These are phyloP conservation scores for Polysphondylium violaceum DNA, from an alignment of 78 protist species.

Conservation along the genomic window DNA sequence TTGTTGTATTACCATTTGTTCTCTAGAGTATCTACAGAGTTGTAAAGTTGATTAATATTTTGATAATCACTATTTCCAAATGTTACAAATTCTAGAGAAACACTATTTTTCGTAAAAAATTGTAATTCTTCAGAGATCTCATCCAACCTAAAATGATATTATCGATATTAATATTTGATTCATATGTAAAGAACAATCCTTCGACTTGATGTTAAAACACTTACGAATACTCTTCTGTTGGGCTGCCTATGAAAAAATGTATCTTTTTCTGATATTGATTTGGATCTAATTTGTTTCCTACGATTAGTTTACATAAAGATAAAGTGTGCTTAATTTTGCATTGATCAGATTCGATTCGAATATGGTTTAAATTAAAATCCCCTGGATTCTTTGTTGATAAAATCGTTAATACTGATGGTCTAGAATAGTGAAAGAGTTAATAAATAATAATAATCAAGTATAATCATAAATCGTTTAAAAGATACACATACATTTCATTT, in stretches of 20 bases:
- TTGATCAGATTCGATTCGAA: not conserved
- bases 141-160: not conserved
- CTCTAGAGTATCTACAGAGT: not conserved
- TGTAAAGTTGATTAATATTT: not conserved
- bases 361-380: not conserved
- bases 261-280: too few relatives aligned
- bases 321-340: not conserved
- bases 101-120: not conserved
- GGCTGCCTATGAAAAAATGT: not conserved
- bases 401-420: not conserved
- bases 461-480: too few relatives aligned
- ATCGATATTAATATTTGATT: too few relatives aligned
- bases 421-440: too few relatives aligned
- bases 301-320: not conserved
- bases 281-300: too few relatives aligned
- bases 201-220: not conserved
- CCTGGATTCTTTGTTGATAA: not conserved
- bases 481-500: too few relatives aligned
- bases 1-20: not conserved
- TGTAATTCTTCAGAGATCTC: not conserved
- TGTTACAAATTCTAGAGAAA: not conserved
- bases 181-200: too few relatives aligned
- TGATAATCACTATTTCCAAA: slow-evolving; percentile 6
- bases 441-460: too few relatives aligned
- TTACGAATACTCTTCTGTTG: not conserved